Base-by-base conservation (phyloP, 78 protist species). In the Capsaspora owczarzaki region DNA sequence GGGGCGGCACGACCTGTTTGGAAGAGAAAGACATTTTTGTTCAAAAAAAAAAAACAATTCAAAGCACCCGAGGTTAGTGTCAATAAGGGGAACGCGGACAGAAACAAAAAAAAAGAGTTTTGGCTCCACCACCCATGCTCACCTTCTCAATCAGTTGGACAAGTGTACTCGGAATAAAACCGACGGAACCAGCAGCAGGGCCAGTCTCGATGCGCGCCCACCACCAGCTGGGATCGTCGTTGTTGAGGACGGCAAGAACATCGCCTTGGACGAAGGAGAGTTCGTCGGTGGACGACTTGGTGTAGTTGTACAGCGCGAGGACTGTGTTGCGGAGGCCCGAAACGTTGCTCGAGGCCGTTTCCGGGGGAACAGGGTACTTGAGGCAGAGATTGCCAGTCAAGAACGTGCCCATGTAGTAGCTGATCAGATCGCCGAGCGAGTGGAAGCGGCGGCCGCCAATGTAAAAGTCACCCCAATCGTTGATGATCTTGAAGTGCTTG, bases 391-490 rank as follows among this genome's bases (percentile, higher is more conserved):
- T 56, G 4, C 66, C 66, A 10, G 66, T 29, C 10, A 56, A 29
- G n/a, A 16, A 56, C 66, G 66, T 25, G 66, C 25, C 25, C 29
- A 6, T 25, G 66, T 56, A 56, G 25, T 56, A 56, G 4, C 66
- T 29, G n/a, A 56, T 56, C 35, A 56, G 66, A 12, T 56, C 66
- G n/a, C 12, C 25, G 14, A 56, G 66, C 66, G 66, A 56, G 66
- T 56, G 66, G 66, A 56, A 56, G 35, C 66, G 66, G 4, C 66
- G 66, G 33, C 66, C 66, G 4, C 66, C 66, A 16, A 56, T 56
- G 66, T 25, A 56, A 56, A 56, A 56, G 66, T 56, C 66, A 29
- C 66, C 66, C 66, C 66, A 56, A 29, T 56, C 66, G 66, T 56
- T 56, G 66, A 56, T 56, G 66, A 56, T 56, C 29, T 29, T 3